phyloP scores from a whole-genome alignment of 768 basidiomycete species.

The Leccinum rimulosum region DNA sequence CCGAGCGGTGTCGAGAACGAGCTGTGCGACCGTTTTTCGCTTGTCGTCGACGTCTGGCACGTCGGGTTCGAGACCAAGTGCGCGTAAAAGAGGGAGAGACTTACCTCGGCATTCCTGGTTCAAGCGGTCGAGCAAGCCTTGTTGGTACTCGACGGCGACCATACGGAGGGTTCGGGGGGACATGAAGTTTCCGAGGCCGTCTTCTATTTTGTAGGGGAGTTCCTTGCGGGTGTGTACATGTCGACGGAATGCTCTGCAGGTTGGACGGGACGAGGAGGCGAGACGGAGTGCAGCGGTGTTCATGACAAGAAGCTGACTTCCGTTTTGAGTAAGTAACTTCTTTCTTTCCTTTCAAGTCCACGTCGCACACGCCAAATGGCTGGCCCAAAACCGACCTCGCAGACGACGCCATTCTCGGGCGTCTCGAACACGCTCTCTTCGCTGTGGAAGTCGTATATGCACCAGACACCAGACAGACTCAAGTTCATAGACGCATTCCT shows the following conservation, averaged over 20 bases:
- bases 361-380: slow-evolving; percentile 34
- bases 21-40: slow-evolving; percentile 61
- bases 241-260: slow-evolving; percentile 24
- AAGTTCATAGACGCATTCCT: slow-evolving; percentile 95
- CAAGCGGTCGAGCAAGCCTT: slow-evolving; percentile 74
- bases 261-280: slow-evolving; percentile 20
- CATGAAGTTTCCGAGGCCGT: slow-evolving; percentile 78
- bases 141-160: slow-evolving; percentile 81
- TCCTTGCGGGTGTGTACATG: slow-evolving; percentile 49
- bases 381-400: slow-evolving; percentile 29
- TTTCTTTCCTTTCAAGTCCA: slow-evolving; percentile 5
- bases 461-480: slow-evolving; percentile 76
- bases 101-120: slow-evolving; percentile 74
- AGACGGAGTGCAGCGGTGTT: slow-evolving; percentile 19
- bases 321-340: slow-evolving; percentile 1
- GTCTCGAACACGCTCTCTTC: slow-evolving; percentile 42
- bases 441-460: slow-evolving; percentile 75
- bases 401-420: slow-evolving; percentile 14
- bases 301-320: slow-evolving; percentile 19
- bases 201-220: slow-evolving; percentile 64
- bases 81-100: slow-evolving; percentile 14
- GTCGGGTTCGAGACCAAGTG: background rate
- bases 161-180: slow-evolving; percentile 68
- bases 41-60: slow-evolving; percentile 53
- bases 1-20: slow-evolving; percentile 64